Conservation (phyloP, 73 alveolate genomes). For the Tetrahymena elliotti region DNA sequence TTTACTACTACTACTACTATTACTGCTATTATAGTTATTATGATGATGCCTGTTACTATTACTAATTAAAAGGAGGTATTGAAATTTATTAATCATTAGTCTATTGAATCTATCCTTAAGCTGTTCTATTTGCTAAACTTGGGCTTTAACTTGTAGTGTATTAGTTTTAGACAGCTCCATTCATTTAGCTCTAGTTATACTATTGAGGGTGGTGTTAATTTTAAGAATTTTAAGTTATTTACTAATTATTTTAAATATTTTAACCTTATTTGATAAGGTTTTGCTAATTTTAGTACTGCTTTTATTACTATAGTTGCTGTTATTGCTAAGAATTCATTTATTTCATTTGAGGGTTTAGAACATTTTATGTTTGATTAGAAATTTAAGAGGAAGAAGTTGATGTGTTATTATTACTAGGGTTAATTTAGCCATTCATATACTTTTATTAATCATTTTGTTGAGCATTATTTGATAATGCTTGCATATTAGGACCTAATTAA, state of each 20-base stretch:
- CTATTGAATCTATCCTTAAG: neutral
- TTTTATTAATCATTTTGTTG: neutral
- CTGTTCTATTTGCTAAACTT: neutral
- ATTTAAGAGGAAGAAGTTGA: neutral
- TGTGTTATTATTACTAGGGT: neutral
- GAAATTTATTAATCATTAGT: neutral
- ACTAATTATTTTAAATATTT: neutral
- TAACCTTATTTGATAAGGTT: neutral
- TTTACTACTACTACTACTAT: neutral
- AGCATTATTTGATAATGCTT: too few species aligned
- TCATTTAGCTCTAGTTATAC: neutral
- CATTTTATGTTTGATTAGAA: neutral
- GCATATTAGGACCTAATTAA: neutral
- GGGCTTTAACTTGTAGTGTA: neutral
- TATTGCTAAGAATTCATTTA: neutral
- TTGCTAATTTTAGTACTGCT: neutral
- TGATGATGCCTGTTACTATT: neutral
- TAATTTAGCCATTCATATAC: neutral
- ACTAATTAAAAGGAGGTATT: neutral
- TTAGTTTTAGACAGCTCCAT: neutral
- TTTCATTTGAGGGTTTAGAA: neutral
- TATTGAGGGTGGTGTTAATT: neutral
- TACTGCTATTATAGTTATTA: too few species aligned
- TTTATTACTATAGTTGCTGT: neutral
- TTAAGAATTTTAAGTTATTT: neutral